phyloP scores from a whole-genome alignment of 371 early-diverging fungal genomes.

The Syncephalastrum sp. region DNA sequence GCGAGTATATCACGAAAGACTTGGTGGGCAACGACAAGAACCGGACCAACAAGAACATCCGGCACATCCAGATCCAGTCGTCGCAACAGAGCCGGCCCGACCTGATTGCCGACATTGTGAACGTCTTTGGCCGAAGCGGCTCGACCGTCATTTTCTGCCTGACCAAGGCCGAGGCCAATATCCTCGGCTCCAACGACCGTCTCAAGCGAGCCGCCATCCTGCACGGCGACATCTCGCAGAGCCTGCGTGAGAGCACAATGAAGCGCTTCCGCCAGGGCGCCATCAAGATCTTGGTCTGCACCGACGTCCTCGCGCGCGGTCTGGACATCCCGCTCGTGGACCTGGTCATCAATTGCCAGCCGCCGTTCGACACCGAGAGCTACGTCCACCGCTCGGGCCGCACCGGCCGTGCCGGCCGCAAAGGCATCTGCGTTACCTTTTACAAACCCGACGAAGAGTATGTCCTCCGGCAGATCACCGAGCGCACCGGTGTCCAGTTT shows the following conservation, averaged over 20 bases:
- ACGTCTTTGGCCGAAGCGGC: slow-evolving; percentile 77
- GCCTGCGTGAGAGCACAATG: slow-evolving; percentile 83
- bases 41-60: slow-evolving; percentile 76
- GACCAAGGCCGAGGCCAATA: slow-evolving; percentile 90
- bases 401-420: slow-evolving; percentile 94
- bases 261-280: slow-evolving; percentile 87
- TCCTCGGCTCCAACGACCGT: slow-evolving; percentile 78
- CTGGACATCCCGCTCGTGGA: slow-evolving; percentile 98
- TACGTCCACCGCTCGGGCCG: slow-evolving; percentile 98
- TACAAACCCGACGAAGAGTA: slow-evolving; percentile 84
- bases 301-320: slow-evolving; percentile 96
- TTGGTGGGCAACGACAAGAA: slow-evolving; percentile 73
- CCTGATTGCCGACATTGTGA: slow-evolving; percentile 84
- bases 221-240: slow-evolving; percentile 95
- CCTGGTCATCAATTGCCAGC: slow-evolving; percentile 96
- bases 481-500: slow-evolving; percentile 80
- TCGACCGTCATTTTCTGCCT: slow-evolving; percentile 92
- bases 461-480: slow-evolving; percentile 70
- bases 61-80: slow-evolving; percentile 83
- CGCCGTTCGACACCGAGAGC: slow-evolving; percentile 91
- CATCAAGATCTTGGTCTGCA: slow-evolving; percentile 85
- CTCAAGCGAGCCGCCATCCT: slow-evolving; percentile 82
- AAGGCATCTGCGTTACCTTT: slow-evolving; percentile 91
- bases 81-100: slow-evolving; percentile 75
- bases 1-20: slow-evolving; percentile 81